phyloP scores from a whole-genome alignment of 352 stramenopile genomes.

The Phytophthora pseudosyringae region DNA sequence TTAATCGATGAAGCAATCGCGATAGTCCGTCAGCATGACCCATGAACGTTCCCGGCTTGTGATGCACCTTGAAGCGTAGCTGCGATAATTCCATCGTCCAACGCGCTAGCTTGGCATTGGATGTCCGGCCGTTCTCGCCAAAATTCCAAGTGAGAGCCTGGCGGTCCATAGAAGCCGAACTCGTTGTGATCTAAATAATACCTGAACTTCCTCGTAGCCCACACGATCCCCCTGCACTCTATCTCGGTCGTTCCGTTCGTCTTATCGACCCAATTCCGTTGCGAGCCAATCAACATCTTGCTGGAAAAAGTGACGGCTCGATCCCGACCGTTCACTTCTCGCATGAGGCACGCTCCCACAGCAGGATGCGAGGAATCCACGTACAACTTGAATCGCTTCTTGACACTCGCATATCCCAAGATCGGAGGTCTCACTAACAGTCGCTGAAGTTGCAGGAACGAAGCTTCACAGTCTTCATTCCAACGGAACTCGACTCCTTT shows the following conservation, averaged over 20 bases:
- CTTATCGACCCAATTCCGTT: too few species aligned
- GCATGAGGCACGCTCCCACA: not conserved
- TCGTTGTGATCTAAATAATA: too few species aligned
- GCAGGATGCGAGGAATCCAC: not conserved
- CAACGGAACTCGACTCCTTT: slow-evolving; percentile 3
- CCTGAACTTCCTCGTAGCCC: too few species aligned
- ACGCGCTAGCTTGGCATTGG: not conserved
- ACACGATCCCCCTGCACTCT: too few species aligned
- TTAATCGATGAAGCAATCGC: not conserved
- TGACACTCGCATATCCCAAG: too few species aligned
- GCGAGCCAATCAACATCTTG: too few species aligned
- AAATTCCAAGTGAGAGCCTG: too few species aligned
- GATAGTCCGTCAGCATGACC: not conserved
- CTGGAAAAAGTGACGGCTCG: too few species aligned
- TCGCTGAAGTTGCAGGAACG: not conserved
- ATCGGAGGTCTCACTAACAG: not conserved
- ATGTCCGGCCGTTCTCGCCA: not conserved
- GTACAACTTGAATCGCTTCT: not conserved
- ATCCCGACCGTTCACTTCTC: too few species aligned
- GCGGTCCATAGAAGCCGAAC: too few species aligned
- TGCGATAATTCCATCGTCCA: not conserved
- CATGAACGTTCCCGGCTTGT: not conserved
- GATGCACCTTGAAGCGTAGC: not conserved
- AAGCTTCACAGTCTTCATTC: not conserved
- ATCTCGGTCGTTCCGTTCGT: too few species aligned